Evolutionary conservation across 1,139 yeast species (phyloP).

Genomic region (Ogataea hybrid): DNA sequence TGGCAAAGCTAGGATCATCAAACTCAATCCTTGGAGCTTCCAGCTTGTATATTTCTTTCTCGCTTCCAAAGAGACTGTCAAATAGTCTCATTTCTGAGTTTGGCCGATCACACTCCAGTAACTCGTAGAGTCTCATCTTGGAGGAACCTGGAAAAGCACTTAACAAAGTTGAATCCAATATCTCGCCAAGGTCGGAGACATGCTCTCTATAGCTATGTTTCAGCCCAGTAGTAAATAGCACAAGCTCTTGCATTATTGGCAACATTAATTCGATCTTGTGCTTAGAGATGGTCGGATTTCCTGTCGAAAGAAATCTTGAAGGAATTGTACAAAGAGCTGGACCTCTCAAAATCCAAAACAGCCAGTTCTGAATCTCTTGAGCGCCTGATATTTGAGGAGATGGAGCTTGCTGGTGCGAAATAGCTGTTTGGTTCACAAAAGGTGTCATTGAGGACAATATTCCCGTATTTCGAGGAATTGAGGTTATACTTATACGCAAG

Average conservation of each 20-base stretch:
- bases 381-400: constrained; percentile 12
- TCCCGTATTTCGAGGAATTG: constrained; percentile 15
- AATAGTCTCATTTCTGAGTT: constrained; percentile 20
- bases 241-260: constrained; percentile 31
- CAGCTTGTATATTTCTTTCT: constrained; percentile 3
- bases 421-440: background rate
- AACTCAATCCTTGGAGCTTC: constrained; percentile 17
- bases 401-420: constrained; percentile 1
- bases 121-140: constrained; percentile 23
- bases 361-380: constrained; percentile 42
- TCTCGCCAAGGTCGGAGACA: constrained; percentile 21
- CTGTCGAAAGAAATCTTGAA: constrained; percentile 40
- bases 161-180: constrained; percentile 24
- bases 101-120: constrained; percentile 19
- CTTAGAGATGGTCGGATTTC: constrained; percentile 28
- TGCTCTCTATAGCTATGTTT: constrained; percentile 22
- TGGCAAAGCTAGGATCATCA: constrained; percentile 31
- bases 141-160: constrained; percentile 28
- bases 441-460: constrained; percentile 19
- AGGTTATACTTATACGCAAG: constrained; percentile 12
- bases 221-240: constrained; percentile 27
- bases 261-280: constrained; percentile 20
- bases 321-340: constrained; percentile 64
- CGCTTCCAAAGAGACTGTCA: constrained; percentile 26
- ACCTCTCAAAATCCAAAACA: constrained; percentile 63